Evolutionary conservation across 331 rosid genomes (phyloP).

Genomic region (Stylosanthes scabra): DNA sequence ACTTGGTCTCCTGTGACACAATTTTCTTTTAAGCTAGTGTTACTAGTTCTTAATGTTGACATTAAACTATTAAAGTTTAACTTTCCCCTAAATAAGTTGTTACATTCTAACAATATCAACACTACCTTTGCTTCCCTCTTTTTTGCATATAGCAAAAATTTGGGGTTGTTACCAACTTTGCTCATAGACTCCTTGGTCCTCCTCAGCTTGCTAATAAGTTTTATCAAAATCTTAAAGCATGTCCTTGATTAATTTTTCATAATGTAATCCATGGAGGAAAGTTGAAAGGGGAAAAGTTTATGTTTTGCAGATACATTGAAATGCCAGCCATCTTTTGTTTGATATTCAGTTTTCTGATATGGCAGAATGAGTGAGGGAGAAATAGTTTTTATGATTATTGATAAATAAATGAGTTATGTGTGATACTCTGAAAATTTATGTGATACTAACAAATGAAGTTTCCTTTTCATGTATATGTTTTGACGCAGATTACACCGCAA

Average conservation of each 20-base stretch:
- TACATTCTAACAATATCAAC: not conserved
- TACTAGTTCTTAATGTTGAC: not conserved
- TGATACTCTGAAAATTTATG: not conserved
- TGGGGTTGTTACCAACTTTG: not conserved
- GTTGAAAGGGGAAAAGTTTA: constrained; percentile 3
- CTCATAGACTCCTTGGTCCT: not conserved
- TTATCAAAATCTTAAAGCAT: constrained; percentile 5
- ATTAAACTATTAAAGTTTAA: not conserved
- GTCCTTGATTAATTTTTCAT: constrained; percentile 22
- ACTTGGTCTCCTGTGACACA: not conserved
- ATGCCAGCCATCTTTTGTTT: constrained; percentile 20
- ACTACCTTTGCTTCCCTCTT: not conserved
- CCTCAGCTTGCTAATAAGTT: not conserved
- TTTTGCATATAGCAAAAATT: not conserved
- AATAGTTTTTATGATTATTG: not conserved
- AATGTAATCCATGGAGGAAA: not conserved
- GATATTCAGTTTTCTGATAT: not conserved
- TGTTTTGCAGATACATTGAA: constrained; percentile 23
- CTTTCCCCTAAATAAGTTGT: not conserved
- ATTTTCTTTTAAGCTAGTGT: not conserved
- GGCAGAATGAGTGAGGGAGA: not conserved
- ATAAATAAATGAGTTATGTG: constrained; percentile 9
- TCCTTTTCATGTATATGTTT: not conserved
- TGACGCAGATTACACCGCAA: constrained; percentile 24
- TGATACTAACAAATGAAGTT: not conserved